Base-by-base conservation (phyloP, 179 eudicot species). In the Spergularia azorica region DNA sequence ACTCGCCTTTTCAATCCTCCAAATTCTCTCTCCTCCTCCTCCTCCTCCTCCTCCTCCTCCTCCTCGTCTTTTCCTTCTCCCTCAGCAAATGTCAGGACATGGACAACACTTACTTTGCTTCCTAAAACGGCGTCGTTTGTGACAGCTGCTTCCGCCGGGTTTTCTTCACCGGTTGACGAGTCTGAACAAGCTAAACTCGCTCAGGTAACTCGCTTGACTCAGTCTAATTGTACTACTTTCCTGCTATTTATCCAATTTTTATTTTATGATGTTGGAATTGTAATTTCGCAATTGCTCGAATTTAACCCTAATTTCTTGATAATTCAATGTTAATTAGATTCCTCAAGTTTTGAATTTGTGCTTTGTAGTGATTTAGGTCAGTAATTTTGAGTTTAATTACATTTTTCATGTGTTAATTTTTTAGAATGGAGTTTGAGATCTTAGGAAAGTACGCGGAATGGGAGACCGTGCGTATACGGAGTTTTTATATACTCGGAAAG, bases 121-220 rank as follows among this genome's bases (percentile, higher is more conserved):
- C 84, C 84, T 70, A 20, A 68, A 76, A 58, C 57, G 80, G 72
- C 85, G 74, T 52, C 81, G 48, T 73, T 70, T 70, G 43, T 54
- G 13, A 16, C 88, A 16, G 76, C 90, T 63, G 67, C 80, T 80
- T 82, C 91, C 9, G 10, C 84, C 8, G 82, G 82, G 66, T 84
- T 63, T 52, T 52, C 78, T 79, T 69, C 90, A 26, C 80, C 90
- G 0, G 67, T 32, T 63, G 92, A 81, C 73, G 94, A 86, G 12
- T 81, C 93, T 63, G 93, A 90, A 18, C 84, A 87, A 71, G 89
- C 89, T 77, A 92, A 91, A 75, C 94, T 91, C 69, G 89, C 90
- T 77, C 93, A 82, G 94, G 97, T 74, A 63, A 58, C 68, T 72
- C 57, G 51, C 52, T 63, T 38, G 72, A 52, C 57, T 55, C 66